Conservation (phyloP, 495 filamentous ascomycete species). For the Diplogelasinospora grovesii region DNA sequence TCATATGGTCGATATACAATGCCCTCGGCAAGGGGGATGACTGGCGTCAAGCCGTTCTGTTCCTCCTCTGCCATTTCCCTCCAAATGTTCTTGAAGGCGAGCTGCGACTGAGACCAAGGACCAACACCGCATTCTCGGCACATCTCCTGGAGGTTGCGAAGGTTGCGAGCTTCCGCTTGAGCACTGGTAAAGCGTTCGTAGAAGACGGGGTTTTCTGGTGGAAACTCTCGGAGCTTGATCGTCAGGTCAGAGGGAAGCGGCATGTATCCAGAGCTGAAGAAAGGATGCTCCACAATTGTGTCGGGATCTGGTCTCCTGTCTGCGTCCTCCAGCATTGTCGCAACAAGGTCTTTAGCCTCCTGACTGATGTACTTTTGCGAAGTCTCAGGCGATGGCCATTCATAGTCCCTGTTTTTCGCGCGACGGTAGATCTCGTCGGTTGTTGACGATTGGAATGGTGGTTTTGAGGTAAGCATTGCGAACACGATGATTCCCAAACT, state of each 20-base stretch:
- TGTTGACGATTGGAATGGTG: constrained; percentile 80
- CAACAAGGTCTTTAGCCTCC: constrained; percentile 74
- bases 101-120: constrained; percentile 35
- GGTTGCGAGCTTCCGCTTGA: constrained; percentile 21
- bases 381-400: constrained; percentile 58
- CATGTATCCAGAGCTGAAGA: constrained; percentile 63
- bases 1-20: constrained; percentile 60
- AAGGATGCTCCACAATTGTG: constrained; percentile 72
- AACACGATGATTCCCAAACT: constrained; percentile 95
- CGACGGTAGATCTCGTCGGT: constrained; percentile 81
- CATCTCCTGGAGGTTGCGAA: constrained; percentile 34
- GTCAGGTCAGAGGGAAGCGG: constrained; percentile 45
- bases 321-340: constrained; percentile 65
- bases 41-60: constrained; percentile 58
- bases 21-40: constrained; percentile 60
- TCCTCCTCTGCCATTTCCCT: constrained; percentile 65
- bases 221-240: constrained; percentile 39
- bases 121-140: constrained; percentile 43
- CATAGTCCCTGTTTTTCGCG: constrained; percentile 63
- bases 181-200: constrained; percentile 23
- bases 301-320: constrained; percentile 70
- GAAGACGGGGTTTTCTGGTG: constrained; percentile 39
- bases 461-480: constrained; percentile 84
- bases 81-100: constrained; percentile 54
- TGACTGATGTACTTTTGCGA: constrained; percentile 45